phyloP scores from a whole-genome alignment of 345 rosid species.

The Citropsis articulata region DNA sequence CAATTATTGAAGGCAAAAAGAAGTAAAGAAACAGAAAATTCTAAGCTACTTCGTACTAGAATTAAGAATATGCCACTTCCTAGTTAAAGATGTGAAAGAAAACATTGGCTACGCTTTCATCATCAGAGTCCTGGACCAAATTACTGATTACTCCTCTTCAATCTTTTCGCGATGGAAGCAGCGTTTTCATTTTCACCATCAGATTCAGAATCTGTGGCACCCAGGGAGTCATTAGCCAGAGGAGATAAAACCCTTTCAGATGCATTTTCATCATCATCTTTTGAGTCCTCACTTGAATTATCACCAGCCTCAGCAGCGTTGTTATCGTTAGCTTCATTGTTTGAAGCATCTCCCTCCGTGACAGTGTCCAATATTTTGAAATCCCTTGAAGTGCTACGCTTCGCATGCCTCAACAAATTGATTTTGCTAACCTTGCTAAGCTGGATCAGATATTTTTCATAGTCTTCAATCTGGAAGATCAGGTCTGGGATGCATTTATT shows the following conservation, averaged over 20 bases:
- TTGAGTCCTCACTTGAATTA: conserved; percentile 33
- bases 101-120: too few relatives aligned
- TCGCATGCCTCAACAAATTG: conserved; percentile 74
- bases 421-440: conserved; percentile 70
- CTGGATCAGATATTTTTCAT: conserved; percentile 69
- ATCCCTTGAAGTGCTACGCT: conserved; percentile 82
- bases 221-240: conserved; percentile 8
- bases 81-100: too few relatives aligned
- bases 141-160: conserved; percentile 30
- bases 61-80: background rate
- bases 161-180: conserved; percentile 33
- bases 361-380: conserved; percentile 61
- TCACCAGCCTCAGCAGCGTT: conserved; percentile 20
- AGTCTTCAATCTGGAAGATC: conserved; percentile 82
- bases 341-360: conserved; percentile 31
- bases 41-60: background rate
- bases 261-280: conserved; percentile 31
- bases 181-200: conserved; percentile 30
- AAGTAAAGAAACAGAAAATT: background rate
- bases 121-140: conserved; percentile 55
- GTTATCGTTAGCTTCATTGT: conserved; percentile 16
- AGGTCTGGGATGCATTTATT: conserved; percentile 84
- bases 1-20: background rate
- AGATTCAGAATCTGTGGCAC: conserved; percentile 32
- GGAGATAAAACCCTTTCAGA: conserved; percentile 28